Evolutionary conservation across 2,329 filamentous ascomycete species (phyloP), one percentile per base, ranked within the genome.

Genomic region (Fusarium pseudoanthophilum): DNA sequence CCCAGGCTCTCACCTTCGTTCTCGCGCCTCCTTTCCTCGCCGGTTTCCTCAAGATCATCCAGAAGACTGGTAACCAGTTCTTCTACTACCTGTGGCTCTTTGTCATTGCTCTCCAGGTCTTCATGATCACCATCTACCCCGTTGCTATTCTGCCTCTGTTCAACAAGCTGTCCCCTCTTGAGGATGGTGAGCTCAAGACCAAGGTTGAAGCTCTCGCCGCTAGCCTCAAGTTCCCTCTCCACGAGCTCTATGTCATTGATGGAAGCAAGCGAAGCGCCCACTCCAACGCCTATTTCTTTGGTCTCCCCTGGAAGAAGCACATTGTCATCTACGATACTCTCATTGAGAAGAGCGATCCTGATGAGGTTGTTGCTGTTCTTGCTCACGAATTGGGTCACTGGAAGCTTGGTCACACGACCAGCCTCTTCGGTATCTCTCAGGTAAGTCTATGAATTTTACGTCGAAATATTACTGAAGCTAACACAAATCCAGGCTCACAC

Each of bases 1-100:
- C 92, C 37, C 95, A 97, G 82, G 87, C 93, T 76, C 89, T 99
- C 67, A 90, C 92, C 58, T 87, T 97, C 75, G 91, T 90, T 53
- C 88, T 99, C 67, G 92, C 94, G 69, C 91, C 94, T 58, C 96
- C 97, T 2, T 92, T 99, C 76, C 92, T 98, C 72, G 93, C 94
- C 75, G 96, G 92, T 46, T 97, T 99, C 87, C 89, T 98, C 79
- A 90, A 93, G 82, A 99, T 99, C 80, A 92, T 99, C 78, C 92
- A 97, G 84, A 93, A 93, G 85, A 98, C 97, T 18, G 96, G 96
- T 74, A 93, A 92, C 80, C 90, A 92, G 80, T 99, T 99, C 88
- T 98, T 98, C 88, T 97, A 97, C 86, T 99, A 98, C 82, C 90
- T 99, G 64, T 99, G 95, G 95, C 84, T 96, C 67, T 98, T 99